These are phyloP conservation scores for Borovskyia barvae DNA, from an alignment of 208 protist genomes.

Conservation along the genomic window DNA sequence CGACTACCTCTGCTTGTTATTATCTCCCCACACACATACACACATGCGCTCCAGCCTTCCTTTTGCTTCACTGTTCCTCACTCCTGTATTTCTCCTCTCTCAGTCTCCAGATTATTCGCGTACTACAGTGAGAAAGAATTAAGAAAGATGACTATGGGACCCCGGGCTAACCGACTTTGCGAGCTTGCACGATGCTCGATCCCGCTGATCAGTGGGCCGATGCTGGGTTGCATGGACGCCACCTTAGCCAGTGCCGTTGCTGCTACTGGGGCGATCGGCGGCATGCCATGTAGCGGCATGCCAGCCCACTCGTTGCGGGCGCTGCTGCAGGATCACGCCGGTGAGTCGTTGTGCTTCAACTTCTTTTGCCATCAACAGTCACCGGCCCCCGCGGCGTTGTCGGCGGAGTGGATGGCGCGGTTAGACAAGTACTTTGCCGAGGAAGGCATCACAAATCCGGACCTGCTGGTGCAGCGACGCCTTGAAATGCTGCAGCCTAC, in stretches of 20 bases:
- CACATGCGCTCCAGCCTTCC: no score
- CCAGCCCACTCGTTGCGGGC: conserved; percentile 7
- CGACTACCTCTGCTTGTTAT: no score
- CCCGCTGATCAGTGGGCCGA: conserved; percentile 19
- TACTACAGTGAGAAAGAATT: no score
- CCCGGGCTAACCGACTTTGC: conserved; percentile 11
- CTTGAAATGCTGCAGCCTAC: background rate
- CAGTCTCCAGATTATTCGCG: background rate
- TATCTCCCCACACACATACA: no score
- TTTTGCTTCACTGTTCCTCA: no score
- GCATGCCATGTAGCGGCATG: conserved; percentile 25
- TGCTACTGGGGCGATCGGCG: conserved; percentile 15
- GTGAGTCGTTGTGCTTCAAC: conserved; percentile 10
- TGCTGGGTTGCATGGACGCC: conserved; percentile 19
- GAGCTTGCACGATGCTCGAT: conserved; percentile 15
- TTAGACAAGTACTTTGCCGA: conserved; percentile 1
- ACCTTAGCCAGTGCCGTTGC: conserved; percentile 14
- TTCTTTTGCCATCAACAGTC: conserved; percentile 27
- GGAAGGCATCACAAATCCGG: conserved; percentile 10
- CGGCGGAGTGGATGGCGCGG: conserved; percentile 2
- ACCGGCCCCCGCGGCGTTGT: background rate
- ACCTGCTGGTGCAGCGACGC: conserved; percentile 3
- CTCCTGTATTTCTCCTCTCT: background rate
- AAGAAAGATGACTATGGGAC: no score
- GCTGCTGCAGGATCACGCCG: conserved; percentile 5